Evolutionary conservation across 1,139 yeast species (phyloP).

Genomic region (Geotrichum carabidarum): DNA sequence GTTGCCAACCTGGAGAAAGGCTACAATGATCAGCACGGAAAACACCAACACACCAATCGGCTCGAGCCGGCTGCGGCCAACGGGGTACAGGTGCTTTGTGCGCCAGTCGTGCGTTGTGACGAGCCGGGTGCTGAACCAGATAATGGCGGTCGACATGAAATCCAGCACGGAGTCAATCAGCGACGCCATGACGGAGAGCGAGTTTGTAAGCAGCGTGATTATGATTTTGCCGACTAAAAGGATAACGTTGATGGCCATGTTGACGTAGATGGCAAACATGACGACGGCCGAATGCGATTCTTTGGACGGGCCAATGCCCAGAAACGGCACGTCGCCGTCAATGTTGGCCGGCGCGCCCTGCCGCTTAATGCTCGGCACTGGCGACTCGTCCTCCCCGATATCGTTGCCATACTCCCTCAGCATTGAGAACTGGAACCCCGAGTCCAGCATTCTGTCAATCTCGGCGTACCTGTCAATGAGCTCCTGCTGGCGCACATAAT

Average conservation of each 20-base stretch:
- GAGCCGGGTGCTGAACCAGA: slow-evolving; percentile 57
- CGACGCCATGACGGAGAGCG: slow-evolving; percentile 73
- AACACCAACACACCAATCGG: slow-evolving; percentile 76
- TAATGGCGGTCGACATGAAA: slow-evolving; percentile 68
- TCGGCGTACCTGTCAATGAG: slow-evolving; percentile 54
- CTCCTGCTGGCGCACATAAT: slow-evolving; percentile 48
- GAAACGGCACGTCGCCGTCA: slow-evolving; percentile 51
- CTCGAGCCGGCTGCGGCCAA: slow-evolving; percentile 67
- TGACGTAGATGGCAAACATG: slow-evolving; percentile 57
- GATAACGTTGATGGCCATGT: slow-evolving; percentile 56
- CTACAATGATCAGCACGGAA: slow-evolving; percentile 62
- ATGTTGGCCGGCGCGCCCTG: slow-evolving; percentile 56
- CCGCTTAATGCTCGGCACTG: slow-evolving; percentile 19
- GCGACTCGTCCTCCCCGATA: slow-evolving; percentile 26
- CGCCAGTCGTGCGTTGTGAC: slow-evolving; percentile 54
- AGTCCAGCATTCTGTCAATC: slow-evolving; percentile 63
- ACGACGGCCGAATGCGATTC: slow-evolving; percentile 46
- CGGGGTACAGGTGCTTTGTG: slow-evolving; percentile 48
- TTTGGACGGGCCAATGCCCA: slow-evolving; percentile 43
- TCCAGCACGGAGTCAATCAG: slow-evolving; percentile 72
- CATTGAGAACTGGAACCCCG: slow-evolving; percentile 65
- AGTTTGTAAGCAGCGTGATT: slow-evolving; percentile 60
- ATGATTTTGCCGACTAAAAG: slow-evolving; percentile 56
- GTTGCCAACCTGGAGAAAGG: slow-evolving; percentile 69
- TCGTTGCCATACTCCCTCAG: slow-evolving; percentile 55